These are phyloP conservation scores for Mixia osmundae DNA, from an alignment of 1,284 basidiomycete genomes.

Conservation along the genomic window DNA sequence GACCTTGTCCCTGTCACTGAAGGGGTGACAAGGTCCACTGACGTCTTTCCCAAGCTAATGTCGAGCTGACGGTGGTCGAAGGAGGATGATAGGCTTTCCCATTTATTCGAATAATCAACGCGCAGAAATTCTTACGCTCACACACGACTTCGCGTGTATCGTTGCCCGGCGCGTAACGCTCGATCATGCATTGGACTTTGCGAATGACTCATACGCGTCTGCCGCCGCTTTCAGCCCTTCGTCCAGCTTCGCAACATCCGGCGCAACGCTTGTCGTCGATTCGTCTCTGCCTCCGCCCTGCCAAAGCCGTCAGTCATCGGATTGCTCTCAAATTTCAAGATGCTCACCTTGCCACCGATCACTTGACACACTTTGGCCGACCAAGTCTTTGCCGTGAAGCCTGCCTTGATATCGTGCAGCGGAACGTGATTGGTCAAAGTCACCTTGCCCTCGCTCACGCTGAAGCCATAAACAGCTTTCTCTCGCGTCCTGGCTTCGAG, in stretches of 20 bases:
- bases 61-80: too few relatives aligned
- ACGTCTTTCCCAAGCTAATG: too few relatives aligned
- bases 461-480: conserved; percentile 77
- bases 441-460: conserved; percentile 44
- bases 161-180: too few relatives aligned
- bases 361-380: conserved; percentile 48
- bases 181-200: neutral
- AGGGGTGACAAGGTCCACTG: too few relatives aligned
- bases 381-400: conserved; percentile 61
- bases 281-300: conserved; percentile 85
- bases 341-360: conserved; percentile 57
- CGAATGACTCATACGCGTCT: conserved; percentile 3
- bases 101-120: too few relatives aligned
- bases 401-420: conserved; percentile 33
- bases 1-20: too few relatives aligned
- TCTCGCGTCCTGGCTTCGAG: conserved; percentile 48
- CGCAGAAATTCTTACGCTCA: too few relatives aligned
- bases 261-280: conserved; percentile 60
- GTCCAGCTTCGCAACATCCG: conserved; percentile 36
- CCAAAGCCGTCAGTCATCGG: neutral
- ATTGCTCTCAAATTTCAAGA: neutral
- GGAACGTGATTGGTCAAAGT: conserved; percentile 73
- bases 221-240: conserved; percentile 30
- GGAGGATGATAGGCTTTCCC: too few relatives aligned
- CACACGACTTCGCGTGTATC: too few relatives aligned